Evolutionary conservation across 805 yeast genomes (phyloP).

Genomic region (Saccharomycopsis sp.): DNA sequence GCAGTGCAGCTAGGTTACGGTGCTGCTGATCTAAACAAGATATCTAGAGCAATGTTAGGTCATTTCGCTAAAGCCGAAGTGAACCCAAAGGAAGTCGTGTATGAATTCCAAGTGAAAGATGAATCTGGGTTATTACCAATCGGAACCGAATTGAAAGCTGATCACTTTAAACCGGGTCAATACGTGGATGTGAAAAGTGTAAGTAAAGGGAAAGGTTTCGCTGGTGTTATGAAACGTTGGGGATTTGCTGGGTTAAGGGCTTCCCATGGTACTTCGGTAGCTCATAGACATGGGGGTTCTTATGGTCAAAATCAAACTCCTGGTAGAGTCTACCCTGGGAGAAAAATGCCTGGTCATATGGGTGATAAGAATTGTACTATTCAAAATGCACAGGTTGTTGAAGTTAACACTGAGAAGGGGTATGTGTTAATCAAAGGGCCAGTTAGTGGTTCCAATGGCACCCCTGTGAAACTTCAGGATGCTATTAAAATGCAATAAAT

Average conservation of each 20-base stretch:
- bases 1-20: slow-evolving; percentile 89
- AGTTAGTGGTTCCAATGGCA: slow-evolving; percentile 82
- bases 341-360: slow-evolving; percentile 98
- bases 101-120: slow-evolving; percentile 74
- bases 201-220: slow-evolving; percentile 92
- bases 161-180: slow-evolving; percentile 79
- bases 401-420: slow-evolving; percentile 75
- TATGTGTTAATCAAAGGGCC: slow-evolving; percentile 81
- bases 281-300: slow-evolving; percentile 96
- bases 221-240: slow-evolving; percentile 97
- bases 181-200: slow-evolving; percentile 72
- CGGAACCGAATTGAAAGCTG: slow-evolving; percentile 76
- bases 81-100: slow-evolving; percentile 69
- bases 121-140: slow-evolving; percentile 59
- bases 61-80: slow-evolving; percentile 74
- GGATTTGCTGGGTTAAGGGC: slow-evolving; percentile 86
- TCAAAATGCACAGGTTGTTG: slow-evolving; percentile 69
- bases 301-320: slow-evolving; percentile 95
- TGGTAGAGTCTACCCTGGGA: slow-evolving; percentile 93
- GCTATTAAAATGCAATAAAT: slow-evolving; percentile 46
- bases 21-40: slow-evolving; percentile 52
- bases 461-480: slow-evolving; percentile 70
- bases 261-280: slow-evolving; percentile 89
- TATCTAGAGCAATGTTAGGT: slow-evolving; percentile 60
- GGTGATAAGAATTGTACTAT: slow-evolving; percentile 72